Conservation (phyloP, 164 flowering plant genomes). For the Cinnamomum micranthum region DNA sequence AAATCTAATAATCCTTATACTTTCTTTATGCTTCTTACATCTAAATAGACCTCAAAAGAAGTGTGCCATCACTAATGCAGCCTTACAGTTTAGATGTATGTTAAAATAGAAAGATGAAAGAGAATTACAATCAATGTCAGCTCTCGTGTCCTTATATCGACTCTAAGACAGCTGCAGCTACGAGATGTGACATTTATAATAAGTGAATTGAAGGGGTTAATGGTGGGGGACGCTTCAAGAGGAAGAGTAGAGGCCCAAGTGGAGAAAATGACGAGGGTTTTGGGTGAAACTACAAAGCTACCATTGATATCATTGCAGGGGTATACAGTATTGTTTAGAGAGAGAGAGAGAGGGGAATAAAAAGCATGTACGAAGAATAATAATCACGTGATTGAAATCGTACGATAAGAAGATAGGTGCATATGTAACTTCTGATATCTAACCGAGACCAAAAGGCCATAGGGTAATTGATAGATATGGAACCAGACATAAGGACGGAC, state of each 20-base stretch:
- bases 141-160: neutral
- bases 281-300: neutral
- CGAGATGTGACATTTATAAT: neutral
- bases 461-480: neutral
- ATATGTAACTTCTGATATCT: neutral
- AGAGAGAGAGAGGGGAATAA: neutral
- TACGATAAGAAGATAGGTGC: neutral
- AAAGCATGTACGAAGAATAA: neutral
- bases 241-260: neutral
- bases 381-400: neutral
- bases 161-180: neutral
- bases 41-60: no score
- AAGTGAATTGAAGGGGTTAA: neutral
- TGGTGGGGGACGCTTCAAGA: neutral
- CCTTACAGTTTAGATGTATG: no score
- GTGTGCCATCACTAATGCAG: no score
- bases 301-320: neutral
- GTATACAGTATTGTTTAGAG: neutral
- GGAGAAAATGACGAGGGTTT: neutral
- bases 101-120: no score
- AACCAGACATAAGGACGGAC: neutral
- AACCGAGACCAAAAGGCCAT: no score
- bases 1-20: no score
- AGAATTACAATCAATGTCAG: no score
- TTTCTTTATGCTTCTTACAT: no score